Evolutionary conservation across 2,329 filamentous ascomycete genomes (phyloP).

Genomic region (Drechslerella coelobrocha): DNA sequence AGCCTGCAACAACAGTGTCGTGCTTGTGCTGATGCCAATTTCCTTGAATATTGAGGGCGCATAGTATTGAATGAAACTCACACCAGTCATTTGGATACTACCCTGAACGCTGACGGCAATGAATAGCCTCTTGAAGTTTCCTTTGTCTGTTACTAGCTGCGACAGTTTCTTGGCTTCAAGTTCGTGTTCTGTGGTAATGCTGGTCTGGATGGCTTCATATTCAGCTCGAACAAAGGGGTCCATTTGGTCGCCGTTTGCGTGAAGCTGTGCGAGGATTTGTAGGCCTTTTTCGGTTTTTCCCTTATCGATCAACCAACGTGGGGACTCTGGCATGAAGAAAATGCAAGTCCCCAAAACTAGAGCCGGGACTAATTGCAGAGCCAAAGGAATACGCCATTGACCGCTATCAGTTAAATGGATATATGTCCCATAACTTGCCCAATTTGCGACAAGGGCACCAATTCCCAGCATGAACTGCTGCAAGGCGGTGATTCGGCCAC

Average conservation of each 20-base stretch:
- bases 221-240: slow-evolving; percentile 76
- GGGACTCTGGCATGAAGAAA: slow-evolving; percentile 74
- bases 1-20: slow-evolving; percentile 76
- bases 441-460: slow-evolving; percentile 73
- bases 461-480: slow-evolving; percentile 86
- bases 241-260: slow-evolving; percentile 70
- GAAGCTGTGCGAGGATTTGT: slow-evolving; percentile 71
- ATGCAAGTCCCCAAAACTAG: slow-evolving; percentile 71
- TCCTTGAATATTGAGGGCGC: slow-evolving; percentile 71
- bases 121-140: slow-evolving; percentile 74
- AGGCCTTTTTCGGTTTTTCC: slow-evolving; percentile 71
- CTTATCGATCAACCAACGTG: slow-evolving; percentile 78
- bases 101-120: slow-evolving; percentile 74
- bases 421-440: slow-evolving; percentile 72
- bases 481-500: slow-evolving; percentile 75
- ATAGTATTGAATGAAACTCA: slow-evolving; percentile 77
- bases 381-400: slow-evolving; percentile 70
- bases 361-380: slow-evolving; percentile 75
- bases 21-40: slow-evolving; percentile 70
- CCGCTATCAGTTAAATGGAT: slow-evolving; percentile 61
- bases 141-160: slow-evolving; percentile 71
- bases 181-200: slow-evolving; percentile 71
- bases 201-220: slow-evolving; percentile 73
- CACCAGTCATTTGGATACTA: slow-evolving; percentile 77
- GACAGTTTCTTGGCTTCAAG: slow-evolving; percentile 72